Base-by-base conservation (phyloP, 2,329 filamentous ascomycete species). In the Aureobasidium sp. region DNA sequence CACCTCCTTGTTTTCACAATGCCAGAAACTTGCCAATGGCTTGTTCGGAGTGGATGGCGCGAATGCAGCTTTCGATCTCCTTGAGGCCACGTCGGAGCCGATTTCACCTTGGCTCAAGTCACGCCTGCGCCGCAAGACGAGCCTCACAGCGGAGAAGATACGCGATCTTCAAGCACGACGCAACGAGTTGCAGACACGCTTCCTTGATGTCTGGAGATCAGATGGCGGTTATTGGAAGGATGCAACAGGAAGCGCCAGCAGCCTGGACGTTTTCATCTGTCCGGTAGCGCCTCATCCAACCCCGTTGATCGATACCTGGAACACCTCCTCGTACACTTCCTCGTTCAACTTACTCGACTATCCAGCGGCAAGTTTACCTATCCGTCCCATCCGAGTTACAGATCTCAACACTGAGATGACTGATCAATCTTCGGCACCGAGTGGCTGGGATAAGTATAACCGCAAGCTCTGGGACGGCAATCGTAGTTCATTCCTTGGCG, bases 261-360 rank as follows among this genome's bases (percentile, higher is more conserved):
- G 68, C 69, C 49, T 70, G 4, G 85, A 88, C 73, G 83, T 83
- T 0, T 79, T 88, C 57, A 79, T 88, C 61, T 84, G 80, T 64
- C 85, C 85, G 0, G 76, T 86, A 0, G 85, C 85, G 14, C 84
- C 85, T 2, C 85, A 88, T 70, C 83, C 85, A 0, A 79, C 85
- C 0, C 82, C 85, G 1, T 77, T 79, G 10, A 80, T 85, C 60
- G 85, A 88, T 72, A 75, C 79, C 2, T 88, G 83, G 72, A 85
- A 86, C 68, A 81, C 80, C 0, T 80, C 83, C 0, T 81, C 83
- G 61, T 88, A 87, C 68, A 86, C 84, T 0, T 81, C 77, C 27
- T 78, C 77, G 1, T 86, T 85, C 67, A 84, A 86, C 9, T 67
- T 87, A 60, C 70, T 88, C 27, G 85, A 88, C 68, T 85, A 83